Evolutionary conservation across 257 asterid species (phyloP), one percentile per base, ranked within the genome.

Genomic region (Primulina tabacum): DNA sequence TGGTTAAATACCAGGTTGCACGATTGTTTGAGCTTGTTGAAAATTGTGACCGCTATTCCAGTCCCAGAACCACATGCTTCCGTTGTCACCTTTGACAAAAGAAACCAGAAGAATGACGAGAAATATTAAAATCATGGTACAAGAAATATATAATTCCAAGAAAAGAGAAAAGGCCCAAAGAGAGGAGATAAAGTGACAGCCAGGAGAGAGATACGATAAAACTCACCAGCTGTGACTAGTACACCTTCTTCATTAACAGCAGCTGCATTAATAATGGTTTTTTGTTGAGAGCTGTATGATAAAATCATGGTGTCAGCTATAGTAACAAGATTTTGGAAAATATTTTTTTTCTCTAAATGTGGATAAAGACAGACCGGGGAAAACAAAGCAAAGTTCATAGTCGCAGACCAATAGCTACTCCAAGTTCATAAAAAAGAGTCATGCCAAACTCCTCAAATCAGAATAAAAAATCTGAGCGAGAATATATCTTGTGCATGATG

Each of bases 21-120:
- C 96, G 63, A 94, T 86, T 9, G 99, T 94, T 69, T 94, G 97
- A 71, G 92, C 72, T 84, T 91, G 97, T 85, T 94, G 99, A 81
- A 89, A 94, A 85, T 91, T 94, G 79, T 94, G 97, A 38, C 99
- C 99, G 14, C 99, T 94, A 69, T 32, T 89, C 99, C 99, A 94
- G 75, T 94, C 97, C 99, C 99, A 94, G 84, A 91, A 94, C 99
- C 99, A 94, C 78, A 94, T 69, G 62, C 99, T 94, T 77, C 99
- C 99, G 58, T 94, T 94, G 64, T 94, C 97, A 75, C 99, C 99
- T 94, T 61, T 62, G 69, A 50, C 26, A 50, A 40, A 68, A 69
- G 26, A 24, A 24, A 71, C 10, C 9, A 50, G 62, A 70, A 32
- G 35, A 70, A 78, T 24, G 18, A 40, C 18, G 4, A 63, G 65